Evolutionary conservation across 2,329 filamentous ascomycete species (phyloP).

Genomic region (Pseudogymnoascus sp.): DNA sequence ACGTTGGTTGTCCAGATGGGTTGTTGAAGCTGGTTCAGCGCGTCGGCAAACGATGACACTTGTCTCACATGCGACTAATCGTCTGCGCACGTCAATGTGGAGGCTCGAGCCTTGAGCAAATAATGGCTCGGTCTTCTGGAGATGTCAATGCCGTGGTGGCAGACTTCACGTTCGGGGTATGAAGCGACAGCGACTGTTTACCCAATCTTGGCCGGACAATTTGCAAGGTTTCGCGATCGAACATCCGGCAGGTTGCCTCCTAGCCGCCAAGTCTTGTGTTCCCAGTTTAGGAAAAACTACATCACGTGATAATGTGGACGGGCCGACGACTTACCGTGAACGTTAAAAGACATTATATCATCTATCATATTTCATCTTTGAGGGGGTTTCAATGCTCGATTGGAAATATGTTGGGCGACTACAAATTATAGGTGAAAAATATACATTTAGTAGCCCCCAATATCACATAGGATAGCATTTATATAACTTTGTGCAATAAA

Average conservation of each 20-base stretch:
- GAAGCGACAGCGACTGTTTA: constrained; percentile 4
- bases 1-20: background rate
- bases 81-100: background rate
- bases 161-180: background rate
- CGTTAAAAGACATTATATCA: background rate
- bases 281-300: background rate
- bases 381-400: background rate
- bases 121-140: background rate
- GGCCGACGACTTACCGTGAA: background rate
- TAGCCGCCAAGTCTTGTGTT: constrained; percentile 7
- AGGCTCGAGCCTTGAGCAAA: constrained; percentile 3
- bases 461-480: background rate
- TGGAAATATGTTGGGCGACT: background rate
- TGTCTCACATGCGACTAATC: constrained; percentile 8
- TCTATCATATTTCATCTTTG: background rate
- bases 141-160: constrained; percentile 5
- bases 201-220: constrained; percentile 6
- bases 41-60: constrained; percentile 5
- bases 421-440: background rate
- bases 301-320: background rate
- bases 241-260: background rate
- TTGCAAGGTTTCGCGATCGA: constrained; percentile 9
- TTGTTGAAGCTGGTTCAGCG: constrained; percentile 8
- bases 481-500: background rate
- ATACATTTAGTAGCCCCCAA: background rate